These are phyloP conservation scores for Sclerotinia sclerotiorum DNA, from an alignment of 2,329 filamentous ascomycete species.

Conservation along the genomic window DNA sequence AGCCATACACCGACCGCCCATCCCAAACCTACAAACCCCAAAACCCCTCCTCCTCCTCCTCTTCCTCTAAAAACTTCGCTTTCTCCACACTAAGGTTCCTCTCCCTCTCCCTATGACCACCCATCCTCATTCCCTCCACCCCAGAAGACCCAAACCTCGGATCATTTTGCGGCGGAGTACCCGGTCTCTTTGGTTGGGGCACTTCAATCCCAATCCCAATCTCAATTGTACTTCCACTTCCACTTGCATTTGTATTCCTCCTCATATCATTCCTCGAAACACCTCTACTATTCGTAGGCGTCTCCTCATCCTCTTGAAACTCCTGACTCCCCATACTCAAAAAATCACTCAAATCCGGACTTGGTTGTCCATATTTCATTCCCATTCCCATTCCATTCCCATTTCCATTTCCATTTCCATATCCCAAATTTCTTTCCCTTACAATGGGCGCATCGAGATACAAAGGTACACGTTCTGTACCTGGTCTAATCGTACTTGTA, in stretches of 20 bases:
- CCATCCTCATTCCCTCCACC: not conserved
- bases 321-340: constrained; percentile 31
- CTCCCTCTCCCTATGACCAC: constrained; percentile 25
- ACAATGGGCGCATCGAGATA: constrained; percentile 36
- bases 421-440: constrained; percentile 23
- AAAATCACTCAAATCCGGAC: constrained; percentile 38
- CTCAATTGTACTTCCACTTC: not conserved
- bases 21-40: not conserved
- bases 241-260: not conserved
- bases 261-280: not conserved
- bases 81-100: constrained; percentile 4
- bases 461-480: constrained; percentile 33
- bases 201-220: not conserved
- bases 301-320: constrained; percentile 35
- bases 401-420: not conserved
- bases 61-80: not conserved
- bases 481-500: constrained; percentile 28
- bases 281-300: constrained; percentile 31
- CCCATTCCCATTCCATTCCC: not conserved
- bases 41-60: not conserved
- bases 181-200: not conserved
- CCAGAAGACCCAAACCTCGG: constrained; percentile 36
- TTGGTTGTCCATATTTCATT: constrained; percentile 34
- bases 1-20: too few relatives aligned
- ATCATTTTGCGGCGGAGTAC: constrained; percentile 1